A percentile compares a stretch with the other conserved stretches of the same genome.
These are phyloP conservation scores for Juncus inflexus DNA, from an alignment of 176 grass and related monocot genomes.

Conservation along the genomic window DNA sequence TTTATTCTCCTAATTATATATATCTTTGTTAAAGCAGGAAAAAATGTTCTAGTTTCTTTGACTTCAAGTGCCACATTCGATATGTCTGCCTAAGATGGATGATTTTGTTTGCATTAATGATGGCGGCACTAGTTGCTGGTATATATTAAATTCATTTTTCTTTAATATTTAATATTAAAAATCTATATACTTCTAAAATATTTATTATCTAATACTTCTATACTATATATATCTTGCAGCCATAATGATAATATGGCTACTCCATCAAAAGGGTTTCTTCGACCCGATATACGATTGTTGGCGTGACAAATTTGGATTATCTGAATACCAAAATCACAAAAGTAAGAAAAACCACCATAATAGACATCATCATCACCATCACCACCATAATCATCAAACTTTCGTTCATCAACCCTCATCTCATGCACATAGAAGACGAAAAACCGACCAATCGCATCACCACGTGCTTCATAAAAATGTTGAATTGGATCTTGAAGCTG, in stretches of 20 bases:
- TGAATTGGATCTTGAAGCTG: too few species aligned
- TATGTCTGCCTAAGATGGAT: conserved; percentile 34
- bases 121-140: conserved; percentile 50
- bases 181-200: too few species aligned
- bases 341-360: conserved; percentile 1
- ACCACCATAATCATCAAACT: too few species aligned
- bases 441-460: too few species aligned
- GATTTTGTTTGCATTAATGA: conserved; percentile 43
- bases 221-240: conserved; percentile 28
- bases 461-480: too few species aligned
- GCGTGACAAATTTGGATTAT: conserved; percentile 34
- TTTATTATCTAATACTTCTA: not conserved
- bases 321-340: not conserved
- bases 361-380: not conserved
- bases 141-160: conserved; percentile 9
- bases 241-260: conserved; percentile 45
- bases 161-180: not conserved
- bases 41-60: conserved; percentile 59
- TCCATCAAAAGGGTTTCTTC: conserved; percentile 67
- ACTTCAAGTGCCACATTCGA: conserved; percentile 58
- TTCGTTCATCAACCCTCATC: too few species aligned
- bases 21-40: conserved; percentile 26
- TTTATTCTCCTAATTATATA: too few species aligned
- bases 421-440: too few species aligned
- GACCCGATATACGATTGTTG: conserved; percentile 67